phyloP scores from a whole-genome alignment of 306 rosid genomes.

The Psophocarpus tetragonolobus region DNA sequence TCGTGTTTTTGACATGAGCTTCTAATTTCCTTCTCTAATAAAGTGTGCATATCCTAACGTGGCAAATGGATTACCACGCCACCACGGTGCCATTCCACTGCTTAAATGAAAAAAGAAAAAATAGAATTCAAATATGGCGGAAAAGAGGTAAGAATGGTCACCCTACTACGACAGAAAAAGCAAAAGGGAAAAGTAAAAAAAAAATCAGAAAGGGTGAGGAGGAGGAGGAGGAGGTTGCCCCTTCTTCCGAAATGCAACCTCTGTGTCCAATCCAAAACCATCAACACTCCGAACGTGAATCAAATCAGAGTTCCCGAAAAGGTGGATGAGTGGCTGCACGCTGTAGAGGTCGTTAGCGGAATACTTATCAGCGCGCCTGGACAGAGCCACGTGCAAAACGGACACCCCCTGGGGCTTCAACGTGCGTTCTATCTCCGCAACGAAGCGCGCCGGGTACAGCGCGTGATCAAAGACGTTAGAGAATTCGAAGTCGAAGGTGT shows the following conservation, averaged over 20 bases:
- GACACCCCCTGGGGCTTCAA: conserved; percentile 74
- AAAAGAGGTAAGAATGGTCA: background rate
- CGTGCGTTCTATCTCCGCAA: conserved; percentile 85
- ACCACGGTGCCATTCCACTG: background rate
- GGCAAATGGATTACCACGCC: background rate
- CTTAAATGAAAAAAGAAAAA: background rate
- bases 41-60: background rate
- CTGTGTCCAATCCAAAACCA: conserved; percentile 89
- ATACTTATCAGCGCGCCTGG: conserved; percentile 70
- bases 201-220: background rate
- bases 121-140: background rate
- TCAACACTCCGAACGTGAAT: conserved; percentile 64
- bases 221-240: background rate
- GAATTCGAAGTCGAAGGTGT: conserved; percentile 81
- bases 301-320: conserved; percentile 55
- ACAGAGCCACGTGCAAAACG: conserved; percentile 72
- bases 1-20: too few relatives aligned
- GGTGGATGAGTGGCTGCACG: conserved; percentile 53
- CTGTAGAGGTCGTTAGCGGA: conserved; percentile 90
- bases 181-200: background rate
- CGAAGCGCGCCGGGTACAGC: conserved; percentile 73
- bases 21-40: too few relatives aligned
- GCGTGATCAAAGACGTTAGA: conserved; percentile 98
- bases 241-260: conserved; percentile 64
- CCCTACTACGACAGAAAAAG: background rate